Base-by-base conservation (phyloP, 2,329 filamentous ascomycete species). In the Cytospora chrysosperma region DNA sequence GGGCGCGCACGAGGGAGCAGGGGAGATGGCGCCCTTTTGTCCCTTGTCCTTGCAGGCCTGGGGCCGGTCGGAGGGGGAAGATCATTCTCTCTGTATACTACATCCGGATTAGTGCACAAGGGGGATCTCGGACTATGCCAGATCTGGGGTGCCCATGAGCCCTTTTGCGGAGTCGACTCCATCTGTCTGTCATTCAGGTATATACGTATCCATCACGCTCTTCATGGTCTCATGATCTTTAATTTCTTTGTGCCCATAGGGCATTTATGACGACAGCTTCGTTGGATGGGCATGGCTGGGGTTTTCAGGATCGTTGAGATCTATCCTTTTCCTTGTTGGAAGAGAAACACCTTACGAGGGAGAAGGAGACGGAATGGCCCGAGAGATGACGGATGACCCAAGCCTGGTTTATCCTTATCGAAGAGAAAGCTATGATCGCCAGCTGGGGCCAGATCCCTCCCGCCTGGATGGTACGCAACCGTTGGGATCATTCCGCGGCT, bases 381-480 rank as follows among this genome's bases (percentile, higher is more conserved):
- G 26, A 60, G 57, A 43, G 40, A 60, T 50, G 37, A 60, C 34
- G 32, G 40, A 60, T 50, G 37, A 60, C 34, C 13, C 32, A 43
- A 40, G 50, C 26, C 58, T 30, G 30, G 52, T 43, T 34, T 24
- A 53, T 13, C 50, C 17, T 19, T 43, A 43, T 43, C 37, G 37
- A 43, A 19, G 19, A 47, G 58, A 60, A n/a, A 49, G 58, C 58
- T 54, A 47, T 37, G 9, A 19, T 50, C 26, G 4, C 51, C n/a
- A 37, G 37, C 27, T 52, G 40, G 27, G 26, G 32, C 54, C 59
- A 27, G 40, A 50, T 49, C 24, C 30, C 12, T 61, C 51, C 59
- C 59, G 51, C 59, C 59, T 49, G 37, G 54, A 55, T 61, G 59
- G 59, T 55, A 55, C 59, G 51, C 51, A n/a, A 10, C 59, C 59